A percentile compares a stretch with the other conserved stretches of the same genome.
These are phyloP conservation scores for Calonectria fujianensis DNA, from an alignment of 2,329 filamentous ascomycete species.

Conservation along the genomic window DNA sequence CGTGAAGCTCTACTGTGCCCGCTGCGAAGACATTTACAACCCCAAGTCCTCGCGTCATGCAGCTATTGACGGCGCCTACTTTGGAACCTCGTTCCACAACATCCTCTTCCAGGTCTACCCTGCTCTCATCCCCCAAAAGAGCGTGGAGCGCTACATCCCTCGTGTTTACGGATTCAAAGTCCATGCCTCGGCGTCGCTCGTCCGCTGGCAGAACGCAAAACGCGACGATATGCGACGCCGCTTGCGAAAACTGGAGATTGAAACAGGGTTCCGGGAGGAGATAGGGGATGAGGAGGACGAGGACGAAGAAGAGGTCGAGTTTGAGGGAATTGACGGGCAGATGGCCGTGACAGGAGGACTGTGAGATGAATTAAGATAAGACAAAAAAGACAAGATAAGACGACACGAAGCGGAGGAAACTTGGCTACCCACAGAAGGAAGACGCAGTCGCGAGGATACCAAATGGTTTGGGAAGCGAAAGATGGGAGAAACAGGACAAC, in stretches of 20 bases:
- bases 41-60: constrained; percentile 98
- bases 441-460: constrained; percentile 33
- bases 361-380: constrained; percentile 36
- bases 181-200: constrained; percentile 89
- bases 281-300: constrained; percentile 79
- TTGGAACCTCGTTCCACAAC: constrained; percentile 98
- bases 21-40: constrained; percentile 99
- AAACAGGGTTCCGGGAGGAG: constrained; percentile 86
- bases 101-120: constrained; percentile 99
- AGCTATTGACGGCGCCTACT: constrained; percentile 97
- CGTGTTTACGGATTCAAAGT: constrained; percentile 97
- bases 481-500: constrained; percentile 23
- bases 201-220: constrained; percentile 91
- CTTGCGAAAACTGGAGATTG: constrained; percentile 81
- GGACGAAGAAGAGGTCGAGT: constrained; percentile 69
- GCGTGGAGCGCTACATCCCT: constrained; percentile 88
- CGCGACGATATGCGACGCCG: constrained; percentile 88
- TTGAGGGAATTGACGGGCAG: constrained; percentile 61
- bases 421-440: constrained; percentile 17
- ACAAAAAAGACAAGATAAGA: constrained; percentile 22
- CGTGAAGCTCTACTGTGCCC: constrained; percentile 97
- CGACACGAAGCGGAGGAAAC: constrained; percentile 27
- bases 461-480: constrained; percentile 34
- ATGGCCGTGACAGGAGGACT: constrained; percentile 55
- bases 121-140: constrained; percentile 90